Conservation (phyloP, 208 protist species). For the Wallacemonas collosoma region DNA sequence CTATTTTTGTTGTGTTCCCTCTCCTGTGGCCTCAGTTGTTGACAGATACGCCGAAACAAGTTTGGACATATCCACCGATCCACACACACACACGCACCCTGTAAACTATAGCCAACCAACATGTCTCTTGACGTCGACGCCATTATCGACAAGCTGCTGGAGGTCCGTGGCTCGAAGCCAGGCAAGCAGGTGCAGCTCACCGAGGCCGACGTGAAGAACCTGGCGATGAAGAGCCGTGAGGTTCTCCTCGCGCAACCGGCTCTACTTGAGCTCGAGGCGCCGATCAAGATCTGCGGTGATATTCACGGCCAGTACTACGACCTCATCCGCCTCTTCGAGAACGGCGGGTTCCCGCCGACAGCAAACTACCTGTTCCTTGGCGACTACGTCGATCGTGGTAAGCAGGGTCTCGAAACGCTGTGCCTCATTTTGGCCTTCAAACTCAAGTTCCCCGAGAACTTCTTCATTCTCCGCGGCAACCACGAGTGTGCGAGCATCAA, state of each 20-base stretch:
- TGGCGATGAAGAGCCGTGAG: constrained; percentile 82
- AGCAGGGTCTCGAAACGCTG: constrained; percentile 98
- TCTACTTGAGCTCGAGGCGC: constrained; percentile 90
- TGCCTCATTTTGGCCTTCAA: constrained; percentile 98
- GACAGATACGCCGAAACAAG: background rate
- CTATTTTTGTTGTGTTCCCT: no score
- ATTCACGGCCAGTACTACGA: constrained; percentile 99
- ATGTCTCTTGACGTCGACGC: constrained; percentile 86
- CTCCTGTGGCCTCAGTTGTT: no score
- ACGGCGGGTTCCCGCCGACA: constrained; percentile 98
- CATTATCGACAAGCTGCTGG: constrained; percentile 93
- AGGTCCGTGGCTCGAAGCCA: constrained; percentile 87
- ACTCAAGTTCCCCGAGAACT: constrained; percentile 99
- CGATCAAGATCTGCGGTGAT: constrained; percentile 97
- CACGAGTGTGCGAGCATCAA: constrained; percentile 99
- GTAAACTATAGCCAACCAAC: constrained; percentile 9
- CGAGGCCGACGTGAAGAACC: constrained; percentile 88
- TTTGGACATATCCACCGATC: background rate
- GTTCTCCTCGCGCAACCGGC: constrained; percentile 87
- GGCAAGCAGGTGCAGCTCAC: constrained; percentile 88
- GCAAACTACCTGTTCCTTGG: constrained; percentile 99
- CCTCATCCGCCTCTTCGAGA: constrained; percentile 99
- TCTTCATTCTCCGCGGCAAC: constrained; percentile 99
- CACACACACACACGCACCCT: background rate
- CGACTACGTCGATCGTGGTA: constrained; percentile 99